Evolutionary conservation across 768 basidiomycete species (phyloP).

Genomic region (Dentipellis sp.): DNA sequence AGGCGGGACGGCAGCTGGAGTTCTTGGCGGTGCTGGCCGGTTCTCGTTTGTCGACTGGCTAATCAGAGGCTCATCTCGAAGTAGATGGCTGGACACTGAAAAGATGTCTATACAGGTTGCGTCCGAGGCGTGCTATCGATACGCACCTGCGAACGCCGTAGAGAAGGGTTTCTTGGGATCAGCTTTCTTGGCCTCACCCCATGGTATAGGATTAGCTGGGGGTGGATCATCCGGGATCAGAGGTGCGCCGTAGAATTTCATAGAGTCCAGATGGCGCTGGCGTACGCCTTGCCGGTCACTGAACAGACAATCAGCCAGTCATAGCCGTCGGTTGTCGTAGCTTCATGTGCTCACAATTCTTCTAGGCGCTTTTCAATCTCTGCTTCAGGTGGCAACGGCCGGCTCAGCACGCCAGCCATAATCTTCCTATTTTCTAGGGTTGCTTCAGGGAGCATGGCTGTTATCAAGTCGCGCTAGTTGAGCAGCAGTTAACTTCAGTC

Average conservation of each 20-base stretch:
- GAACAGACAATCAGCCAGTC: background rate
- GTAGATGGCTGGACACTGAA: background rate
- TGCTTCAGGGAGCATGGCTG: conserved; percentile 33
- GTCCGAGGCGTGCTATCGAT: background rate
- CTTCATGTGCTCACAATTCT: conserved; percentile 34
- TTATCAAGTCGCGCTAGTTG: conserved; percentile 30
- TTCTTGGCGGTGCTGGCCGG: background rate
- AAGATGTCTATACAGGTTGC: background rate
- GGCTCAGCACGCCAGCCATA: conserved; percentile 44
- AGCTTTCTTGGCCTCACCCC: background rate
- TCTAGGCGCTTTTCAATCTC: conserved; percentile 32
- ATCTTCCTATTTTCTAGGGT: conserved; percentile 32
- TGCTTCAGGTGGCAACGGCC: conserved; percentile 33
- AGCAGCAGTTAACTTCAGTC: background rate
- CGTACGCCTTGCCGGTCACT: background rate
- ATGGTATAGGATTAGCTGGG: background rate
- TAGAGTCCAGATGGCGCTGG: background rate
- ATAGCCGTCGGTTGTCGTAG: background rate
- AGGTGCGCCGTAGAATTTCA: background rate
- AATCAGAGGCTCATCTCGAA: background rate
- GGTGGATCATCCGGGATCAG: background rate
- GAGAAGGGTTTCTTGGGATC: background rate
- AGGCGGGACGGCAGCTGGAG: background rate
- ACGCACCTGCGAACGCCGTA: background rate
- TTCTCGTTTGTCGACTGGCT: background rate